These are phyloP conservation scores for Pittosporum tobira DNA, from an alignment of 129 eudicot species.

Conservation along the genomic window DNA sequence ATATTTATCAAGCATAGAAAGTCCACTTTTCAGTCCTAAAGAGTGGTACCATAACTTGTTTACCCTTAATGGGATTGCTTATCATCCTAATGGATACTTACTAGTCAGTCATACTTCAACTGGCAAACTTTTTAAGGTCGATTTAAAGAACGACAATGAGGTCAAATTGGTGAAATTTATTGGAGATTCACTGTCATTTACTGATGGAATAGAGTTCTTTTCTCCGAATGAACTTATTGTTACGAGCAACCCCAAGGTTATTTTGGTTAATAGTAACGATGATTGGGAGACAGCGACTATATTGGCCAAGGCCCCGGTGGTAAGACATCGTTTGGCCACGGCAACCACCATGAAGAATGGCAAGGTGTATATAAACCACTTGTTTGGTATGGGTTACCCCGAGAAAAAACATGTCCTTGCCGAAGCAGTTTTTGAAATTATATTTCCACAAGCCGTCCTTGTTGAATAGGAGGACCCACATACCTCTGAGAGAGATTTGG, in stretches of 20 bases:
- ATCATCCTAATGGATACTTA: constrained; percentile 81
- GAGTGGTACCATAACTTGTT: constrained; percentile 64
- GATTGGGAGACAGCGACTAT: constrained; percentile 54
- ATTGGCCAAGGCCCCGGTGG: constrained; percentile 32
- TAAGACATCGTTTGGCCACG: constrained; percentile 48
- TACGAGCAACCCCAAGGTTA: constrained; percentile 47
- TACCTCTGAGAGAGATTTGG: too few species aligned
- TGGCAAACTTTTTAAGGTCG: constrained; percentile 61
- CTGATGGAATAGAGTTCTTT: constrained; percentile 63
- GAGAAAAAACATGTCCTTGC: constrained; percentile 59
- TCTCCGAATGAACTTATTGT: constrained; percentile 66
- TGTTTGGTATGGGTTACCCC: constrained; percentile 80
- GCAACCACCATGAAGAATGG: constrained; percentile 71
- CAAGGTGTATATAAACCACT: constrained; percentile 60
- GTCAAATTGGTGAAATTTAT: constrained; percentile 39
- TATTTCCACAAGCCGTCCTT: too few species aligned
- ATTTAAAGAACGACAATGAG: constrained; percentile 25
- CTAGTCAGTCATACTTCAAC: constrained; percentile 53
- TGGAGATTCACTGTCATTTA: constrained; percentile 31
- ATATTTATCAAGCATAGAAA: constrained; percentile 38
- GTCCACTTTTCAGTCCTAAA: constrained; percentile 52
- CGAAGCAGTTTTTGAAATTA: constrained; percentile 75
- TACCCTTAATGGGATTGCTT: constrained; percentile 73
- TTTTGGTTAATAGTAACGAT: constrained; percentile 53
- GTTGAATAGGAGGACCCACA: too few species aligned